Evolutionary conservation across 2,329 filamentous ascomycete species (phyloP), one percentile per base, ranked within the genome.

Genomic region (Aspergillus cejpii): DNA sequence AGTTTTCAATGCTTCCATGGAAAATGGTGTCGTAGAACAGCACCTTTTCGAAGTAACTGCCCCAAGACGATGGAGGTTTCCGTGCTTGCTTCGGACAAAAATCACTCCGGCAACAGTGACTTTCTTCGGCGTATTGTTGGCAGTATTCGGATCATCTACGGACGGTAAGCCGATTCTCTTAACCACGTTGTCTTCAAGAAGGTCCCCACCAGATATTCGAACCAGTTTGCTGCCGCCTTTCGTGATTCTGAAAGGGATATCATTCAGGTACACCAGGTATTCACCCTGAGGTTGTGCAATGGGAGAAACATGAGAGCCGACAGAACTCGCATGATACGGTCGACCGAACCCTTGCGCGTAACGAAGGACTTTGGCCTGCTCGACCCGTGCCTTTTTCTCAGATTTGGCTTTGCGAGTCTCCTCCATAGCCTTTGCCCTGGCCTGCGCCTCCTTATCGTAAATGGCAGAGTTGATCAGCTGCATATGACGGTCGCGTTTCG

Each of bases 71-170:
- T 90, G 84, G 20, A 95, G 77, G 56, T 94, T 95, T 50, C 89
- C 89, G 56, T 84, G 85, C 64, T 91, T 94, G 66, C 87, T 94
- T 54, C 89, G 80, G 58, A 87, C 77, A 62, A 94, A 95, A 52
- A 79, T 81, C 57, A 94, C 85, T 33, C 87, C 87, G 41, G 84
- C 86, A 49, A 94, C 73, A 5, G 74, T 70, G 31, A 83, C 77
- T 51, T 76, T 78, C 67, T 89, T 92, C 0, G 89, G 89, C 2
- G 88, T 94, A 38, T 76, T 73, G 42, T 77, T 80, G 43, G 79
- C 75, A 28, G 77, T 72, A 58, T 81, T 79, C 37, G 73, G 68
- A 55, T 83, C 79, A 65, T 67, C 73, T 75, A 65, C 43, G 39
- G 61, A 52, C 48, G 52, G 64, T 70, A 62, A 70, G 66, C 74